Evolutionary conservation across 2,329 filamentous ascomycete genomes (phyloP), one percentile per base, ranked within the genome.

Genomic region (Neobulgaria alba): DNA sequence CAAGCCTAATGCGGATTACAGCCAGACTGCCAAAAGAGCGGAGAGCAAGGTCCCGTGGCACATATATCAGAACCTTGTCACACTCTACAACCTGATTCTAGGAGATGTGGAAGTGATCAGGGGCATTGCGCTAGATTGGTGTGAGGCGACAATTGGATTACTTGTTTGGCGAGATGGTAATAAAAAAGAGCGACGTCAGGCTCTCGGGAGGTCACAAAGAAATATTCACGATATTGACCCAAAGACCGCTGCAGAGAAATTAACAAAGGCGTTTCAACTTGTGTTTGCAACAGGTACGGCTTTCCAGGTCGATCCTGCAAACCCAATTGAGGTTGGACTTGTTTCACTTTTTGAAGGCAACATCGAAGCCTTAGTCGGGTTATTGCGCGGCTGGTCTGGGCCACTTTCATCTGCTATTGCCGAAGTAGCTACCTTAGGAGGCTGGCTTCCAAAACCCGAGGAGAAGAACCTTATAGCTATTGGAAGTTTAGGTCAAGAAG

Each of bases 91-190:
- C 23, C 81, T 94, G 45, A 66, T 93, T 2, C 72, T 92, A 3
- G 89, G 90, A 26, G 77, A 83, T 48, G 71, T 78, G 8, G 75
- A 81, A 26, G 79, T 87, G 15, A 85, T 95, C 38, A 67, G 93
- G 46, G 75, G 79, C 34, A 77, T 79, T 33, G 77, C 88, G 1
- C 80, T 90, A 56, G 89, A 95, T 61, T 96, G 90, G 90, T 79
- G 90, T 38, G 90, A 96, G 65, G 89, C 87, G 0, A 84, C 82
- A 0, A 66, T 95, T 45, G 85, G 82, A 2, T 67, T 96, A 36
- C 80, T 89, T 21, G 80, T 84, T 4, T 96, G 90, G 90, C 95
- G 89, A 88, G 82, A 94, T 57, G 86, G 92, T 46, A 75, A 76
- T n/a, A 75, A 79, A 45, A 72, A 79, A 8, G 67, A 69, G 36